Evolutionary conservation across 176 grass and related monocot species (phyloP).

Genomic region (Oryza punctata): DNA sequence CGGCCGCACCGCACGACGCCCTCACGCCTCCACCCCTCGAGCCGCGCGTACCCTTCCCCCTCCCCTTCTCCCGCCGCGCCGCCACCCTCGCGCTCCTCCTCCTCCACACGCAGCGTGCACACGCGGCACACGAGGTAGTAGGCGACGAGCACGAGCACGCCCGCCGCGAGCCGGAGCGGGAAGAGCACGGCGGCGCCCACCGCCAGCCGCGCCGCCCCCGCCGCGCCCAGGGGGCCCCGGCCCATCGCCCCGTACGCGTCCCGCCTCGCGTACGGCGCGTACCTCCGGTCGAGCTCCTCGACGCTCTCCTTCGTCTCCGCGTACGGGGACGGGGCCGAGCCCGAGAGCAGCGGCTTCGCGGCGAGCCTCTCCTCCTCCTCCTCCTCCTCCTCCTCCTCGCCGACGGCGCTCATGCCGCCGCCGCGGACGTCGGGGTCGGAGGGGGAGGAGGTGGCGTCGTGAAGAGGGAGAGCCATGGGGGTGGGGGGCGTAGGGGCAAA

Average conservation of each 20-base stretch:
- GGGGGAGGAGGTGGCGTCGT: slow-evolving; percentile 33
- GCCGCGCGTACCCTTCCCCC: slow-evolving; percentile 60
- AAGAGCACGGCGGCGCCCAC: slow-evolving; percentile 54
- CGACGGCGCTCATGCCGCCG: too few species aligned
- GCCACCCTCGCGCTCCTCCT: slow-evolving; percentile 42
- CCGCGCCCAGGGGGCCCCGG: slow-evolving; percentile 36
- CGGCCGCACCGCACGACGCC: slow-evolving; percentile 57
- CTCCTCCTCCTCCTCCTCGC: too few species aligned
- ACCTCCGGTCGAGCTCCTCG: slow-evolving; percentile 77
- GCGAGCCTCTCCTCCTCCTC: not conserved
- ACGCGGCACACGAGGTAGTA: slow-evolving; percentile 81
- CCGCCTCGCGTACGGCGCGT: slow-evolving; percentile 65
- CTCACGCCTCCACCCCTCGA: slow-evolving; percentile 60
- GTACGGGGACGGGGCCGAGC: not conserved
- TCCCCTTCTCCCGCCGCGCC: slow-evolving; percentile 47
- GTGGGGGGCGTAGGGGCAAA: not conserved
- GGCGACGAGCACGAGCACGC: slow-evolving; percentile 53
- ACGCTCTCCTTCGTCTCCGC: slow-evolving; percentile 8
- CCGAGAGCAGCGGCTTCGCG: slow-evolving; percentile 41
- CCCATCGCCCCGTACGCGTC: slow-evolving; percentile 89
- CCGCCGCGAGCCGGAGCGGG: slow-evolving; percentile 57
- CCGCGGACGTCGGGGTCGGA: slow-evolving; percentile 13
- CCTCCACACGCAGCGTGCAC: slow-evolving; percentile 63
- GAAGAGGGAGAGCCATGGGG: slow-evolving; percentile 28
- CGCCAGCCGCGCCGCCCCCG: slow-evolving; percentile 48